phyloP scores from a whole-genome alignment of 345 rosid species.

The Eucalyptus cladocalyx region DNA sequence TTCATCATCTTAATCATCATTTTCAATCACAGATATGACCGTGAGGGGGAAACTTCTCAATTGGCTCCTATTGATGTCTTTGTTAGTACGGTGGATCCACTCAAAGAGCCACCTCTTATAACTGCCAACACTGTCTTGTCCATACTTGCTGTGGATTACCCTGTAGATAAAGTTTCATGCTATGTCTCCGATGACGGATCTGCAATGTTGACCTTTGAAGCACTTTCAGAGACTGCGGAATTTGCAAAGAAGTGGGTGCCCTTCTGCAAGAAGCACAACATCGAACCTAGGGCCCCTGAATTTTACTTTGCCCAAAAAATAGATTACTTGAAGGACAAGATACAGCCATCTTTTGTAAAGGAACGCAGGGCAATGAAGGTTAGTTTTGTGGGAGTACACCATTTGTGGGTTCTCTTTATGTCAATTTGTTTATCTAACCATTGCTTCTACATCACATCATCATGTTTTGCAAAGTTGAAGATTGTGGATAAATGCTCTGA shows the following conservation, averaged over 20 bases:
- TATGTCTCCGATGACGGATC: constrained; percentile 97
- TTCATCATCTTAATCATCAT: background rate
- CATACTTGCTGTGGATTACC: constrained; percentile 91
- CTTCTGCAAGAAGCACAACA: constrained; percentile 88
- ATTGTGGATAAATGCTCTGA: background rate
- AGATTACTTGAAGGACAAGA: constrained; percentile 91
- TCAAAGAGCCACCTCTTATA: constrained; percentile 89
- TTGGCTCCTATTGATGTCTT: constrained; percentile 84
- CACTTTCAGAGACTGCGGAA: constrained; percentile 93
- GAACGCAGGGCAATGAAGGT: constrained; percentile 98
- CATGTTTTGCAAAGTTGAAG: background rate
- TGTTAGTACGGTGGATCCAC: constrained; percentile 96
- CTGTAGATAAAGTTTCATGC: constrained; percentile 94
- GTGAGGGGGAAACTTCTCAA: constrained; percentile 89
- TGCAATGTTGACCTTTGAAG: constrained; percentile 91
- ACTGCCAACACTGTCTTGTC: constrained; percentile 97
- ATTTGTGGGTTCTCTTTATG: background rate
- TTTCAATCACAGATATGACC: constrained; percentile 45
- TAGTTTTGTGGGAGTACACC: background rate
- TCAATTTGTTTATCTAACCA: background rate
- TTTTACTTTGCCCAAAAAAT: constrained; percentile 91
- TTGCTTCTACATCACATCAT: background rate
- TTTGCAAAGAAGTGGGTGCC: constrained; percentile 99
- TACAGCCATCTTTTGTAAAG: constrained; percentile 90
- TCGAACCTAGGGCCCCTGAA: constrained; percentile 96